phyloP scores from a whole-genome alignment of 768 basidiomycete genomes.

The Tricholoma terreum region DNA sequence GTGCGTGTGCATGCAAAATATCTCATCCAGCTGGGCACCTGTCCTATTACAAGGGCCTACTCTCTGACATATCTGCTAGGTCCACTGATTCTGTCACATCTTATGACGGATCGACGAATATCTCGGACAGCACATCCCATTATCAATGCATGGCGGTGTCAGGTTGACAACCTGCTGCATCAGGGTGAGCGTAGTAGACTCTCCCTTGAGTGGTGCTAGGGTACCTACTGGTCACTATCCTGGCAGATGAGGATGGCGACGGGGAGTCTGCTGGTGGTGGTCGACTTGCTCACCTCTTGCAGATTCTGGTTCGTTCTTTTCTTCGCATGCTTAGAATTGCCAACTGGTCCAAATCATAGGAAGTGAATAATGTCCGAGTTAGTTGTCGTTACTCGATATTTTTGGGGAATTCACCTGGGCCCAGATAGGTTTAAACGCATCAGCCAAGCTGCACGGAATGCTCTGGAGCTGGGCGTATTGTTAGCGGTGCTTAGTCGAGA shows the following conservation, averaged over 20 bases:
- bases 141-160: slow-evolving; percentile 83
- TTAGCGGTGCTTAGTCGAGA: slow-evolving; percentile 54
- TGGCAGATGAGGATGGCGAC: slow-evolving; percentile 87
- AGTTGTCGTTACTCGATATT: slow-evolving; percentile 91
- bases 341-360: slow-evolving; percentile 39
- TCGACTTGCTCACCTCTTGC: slow-evolving; percentile 84
- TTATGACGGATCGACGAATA: slow-evolving; percentile 71
- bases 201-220: background rate
- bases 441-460: slow-evolving; percentile 91
- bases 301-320: slow-evolving; percentile 63
- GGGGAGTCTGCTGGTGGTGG: slow-evolving; percentile 93
- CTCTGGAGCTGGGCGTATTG: slow-evolving; percentile 85
- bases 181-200: slow-evolving; percentile 59
- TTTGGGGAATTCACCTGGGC: slow-evolving; percentile 88
- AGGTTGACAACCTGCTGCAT: slow-evolving; percentile 61
- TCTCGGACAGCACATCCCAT: slow-evolving; percentile 74
- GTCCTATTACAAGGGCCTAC: slow-evolving; percentile 1
- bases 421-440: slow-evolving; percentile 91
- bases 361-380: slow-evolving; percentile 80
- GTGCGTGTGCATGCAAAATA: slow-evolving; percentile 83
- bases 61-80: slow-evolving; percentile 39
- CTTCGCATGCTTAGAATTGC: background rate
- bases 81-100: slow-evolving; percentile 60
- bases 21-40: slow-evolving; percentile 66
- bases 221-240: background rate